These are phyloP conservation scores for Chytridiales sp. DNA, from an alignment of 371 early-diverging fungal genomes.

Conservation along the genomic window DNA sequence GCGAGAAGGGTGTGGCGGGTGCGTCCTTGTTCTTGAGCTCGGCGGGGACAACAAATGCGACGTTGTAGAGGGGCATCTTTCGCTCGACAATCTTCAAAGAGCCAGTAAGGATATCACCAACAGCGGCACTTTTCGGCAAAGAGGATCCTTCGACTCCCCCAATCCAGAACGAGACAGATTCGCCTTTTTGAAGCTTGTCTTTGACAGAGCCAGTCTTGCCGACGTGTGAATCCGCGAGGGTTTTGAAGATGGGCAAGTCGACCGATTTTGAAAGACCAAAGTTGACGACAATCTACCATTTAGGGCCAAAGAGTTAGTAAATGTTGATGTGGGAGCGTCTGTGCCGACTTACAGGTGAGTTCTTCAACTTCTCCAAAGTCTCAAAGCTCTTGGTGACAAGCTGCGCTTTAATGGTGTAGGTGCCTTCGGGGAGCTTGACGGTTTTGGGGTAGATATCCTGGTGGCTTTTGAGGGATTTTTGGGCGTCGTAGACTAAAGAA, in stretches of 20 bases:
- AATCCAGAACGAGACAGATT: constrained; percentile 50
- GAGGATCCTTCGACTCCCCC: constrained; percentile 40
- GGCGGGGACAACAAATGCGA: constrained; percentile 56
- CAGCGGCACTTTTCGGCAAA: constrained; percentile 71
- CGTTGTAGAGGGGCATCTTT: constrained; percentile 61
- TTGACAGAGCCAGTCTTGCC: constrained; percentile 16
- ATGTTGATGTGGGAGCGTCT: background rate
- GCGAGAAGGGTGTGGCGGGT: constrained; percentile 15
- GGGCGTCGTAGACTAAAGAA: constrained; percentile 43
- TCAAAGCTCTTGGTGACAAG: constrained; percentile 66
- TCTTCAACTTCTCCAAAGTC: constrained; percentile 70
- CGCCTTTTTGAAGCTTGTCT: constrained; percentile 48
- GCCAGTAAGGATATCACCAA: constrained; percentile 80
- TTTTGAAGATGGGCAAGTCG: constrained; percentile 53
- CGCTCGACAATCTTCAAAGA: constrained; percentile 59
- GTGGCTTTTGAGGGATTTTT: constrained; percentile 27
- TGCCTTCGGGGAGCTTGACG: constrained; percentile 78
- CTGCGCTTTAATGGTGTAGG: constrained; percentile 78
- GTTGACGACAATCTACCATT: constrained; percentile 58
- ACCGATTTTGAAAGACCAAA: constrained; percentile 57
- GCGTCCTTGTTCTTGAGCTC: constrained; percentile 12
- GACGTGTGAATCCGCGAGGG: constrained; percentile 54
- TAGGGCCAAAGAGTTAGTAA: background rate
- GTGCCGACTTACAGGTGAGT: constrained; percentile 37
- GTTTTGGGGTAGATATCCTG: constrained; percentile 74